Evolutionary conservation across 148 eudicot genomes (phyloP).

Genomic region (Vaccinium darrowii): DNA sequence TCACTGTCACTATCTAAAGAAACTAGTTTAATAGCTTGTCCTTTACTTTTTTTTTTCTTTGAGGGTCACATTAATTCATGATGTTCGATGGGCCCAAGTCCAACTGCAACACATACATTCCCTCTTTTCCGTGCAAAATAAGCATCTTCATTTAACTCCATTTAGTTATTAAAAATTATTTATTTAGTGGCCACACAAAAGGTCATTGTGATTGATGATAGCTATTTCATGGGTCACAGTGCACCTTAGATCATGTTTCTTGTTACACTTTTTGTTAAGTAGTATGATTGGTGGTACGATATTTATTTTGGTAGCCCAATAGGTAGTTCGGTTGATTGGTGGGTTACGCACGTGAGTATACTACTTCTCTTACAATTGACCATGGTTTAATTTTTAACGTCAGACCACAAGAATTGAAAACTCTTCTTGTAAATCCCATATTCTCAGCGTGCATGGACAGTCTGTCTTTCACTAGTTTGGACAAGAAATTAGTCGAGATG

Average conservation of each 20-base stretch:
- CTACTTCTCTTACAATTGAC: no score
- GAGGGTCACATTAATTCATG: conserved; percentile 8
- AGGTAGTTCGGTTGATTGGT: no score
- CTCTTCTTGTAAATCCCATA: no score
- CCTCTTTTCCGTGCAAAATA: conserved; percentile 13
- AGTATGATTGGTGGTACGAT: background rate
- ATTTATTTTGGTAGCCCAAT: no score
- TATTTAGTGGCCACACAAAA: background rate
- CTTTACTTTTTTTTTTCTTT: background rate
- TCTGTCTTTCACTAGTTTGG: no score
- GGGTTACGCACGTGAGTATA: no score
- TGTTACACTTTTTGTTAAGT: background rate
- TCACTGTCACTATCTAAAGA: no score
- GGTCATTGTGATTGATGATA: conserved; percentile 10
- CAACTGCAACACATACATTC: conserved; percentile 12
- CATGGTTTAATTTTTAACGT: no score
- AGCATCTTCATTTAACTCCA: conserved; percentile 37
- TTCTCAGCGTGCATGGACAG: no score
- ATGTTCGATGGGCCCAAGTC: conserved; percentile 16
- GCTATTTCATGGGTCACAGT: conserved; percentile 3
- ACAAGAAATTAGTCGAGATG: background rate
- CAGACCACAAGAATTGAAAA: no score
- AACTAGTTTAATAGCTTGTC: background rate
- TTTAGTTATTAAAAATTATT: background rate
- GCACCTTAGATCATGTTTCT: background rate